phyloP scores from a whole-genome alignment of 1,139 yeast species.

The Suhomyces bolitotheri region DNA sequence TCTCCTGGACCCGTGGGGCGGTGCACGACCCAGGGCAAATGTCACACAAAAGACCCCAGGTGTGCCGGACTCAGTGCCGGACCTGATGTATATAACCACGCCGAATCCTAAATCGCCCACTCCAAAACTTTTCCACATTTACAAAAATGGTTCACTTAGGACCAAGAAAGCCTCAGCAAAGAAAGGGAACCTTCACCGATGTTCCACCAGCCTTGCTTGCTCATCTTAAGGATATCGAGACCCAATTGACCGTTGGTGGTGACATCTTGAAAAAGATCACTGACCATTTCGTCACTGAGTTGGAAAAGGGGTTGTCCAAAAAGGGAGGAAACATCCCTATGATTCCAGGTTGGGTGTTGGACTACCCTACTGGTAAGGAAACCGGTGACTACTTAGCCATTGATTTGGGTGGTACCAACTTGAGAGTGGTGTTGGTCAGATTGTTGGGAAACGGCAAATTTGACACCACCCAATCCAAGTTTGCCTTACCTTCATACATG shows the following conservation, averaged over 20 bases:
- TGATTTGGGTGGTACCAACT: conserved; percentile 94
- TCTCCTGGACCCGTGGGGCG: too few relatives aligned
- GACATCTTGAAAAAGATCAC: conserved; percentile 65
- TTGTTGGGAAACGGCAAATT: conserved; percentile 78
- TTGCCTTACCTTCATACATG: conserved; percentile 67
- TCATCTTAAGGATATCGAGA: conserved; percentile 60
- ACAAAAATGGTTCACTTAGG: conserved; percentile 74
- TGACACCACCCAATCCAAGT: conserved; percentile 82
- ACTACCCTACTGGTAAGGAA: conserved; percentile 89
- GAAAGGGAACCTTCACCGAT: conserved; percentile 78
- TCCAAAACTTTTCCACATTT: too few relatives aligned
- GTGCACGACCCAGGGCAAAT: too few relatives aligned
- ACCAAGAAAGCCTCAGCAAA: conserved; percentile 79
- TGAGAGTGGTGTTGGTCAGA: conserved; percentile 83
- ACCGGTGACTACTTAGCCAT: conserved; percentile 87
- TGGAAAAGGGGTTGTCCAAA: conserved; percentile 75
- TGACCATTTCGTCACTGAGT: conserved; percentile 61
- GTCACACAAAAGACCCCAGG: too few relatives aligned
- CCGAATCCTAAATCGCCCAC: too few relatives aligned
- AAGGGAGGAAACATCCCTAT: conserved; percentile 87
- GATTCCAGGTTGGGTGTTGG: conserved; percentile 97
- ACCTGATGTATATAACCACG: too few relatives aligned
- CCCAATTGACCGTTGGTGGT: conserved; percentile 61
- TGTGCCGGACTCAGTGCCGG: too few relatives aligned
- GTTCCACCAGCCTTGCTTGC: conserved; percentile 65